These are phyloP conservation scores for Dinochytrium kinnereticum DNA, from an alignment of 371 early-diverging fungal species.

Conservation along the genomic window DNA sequence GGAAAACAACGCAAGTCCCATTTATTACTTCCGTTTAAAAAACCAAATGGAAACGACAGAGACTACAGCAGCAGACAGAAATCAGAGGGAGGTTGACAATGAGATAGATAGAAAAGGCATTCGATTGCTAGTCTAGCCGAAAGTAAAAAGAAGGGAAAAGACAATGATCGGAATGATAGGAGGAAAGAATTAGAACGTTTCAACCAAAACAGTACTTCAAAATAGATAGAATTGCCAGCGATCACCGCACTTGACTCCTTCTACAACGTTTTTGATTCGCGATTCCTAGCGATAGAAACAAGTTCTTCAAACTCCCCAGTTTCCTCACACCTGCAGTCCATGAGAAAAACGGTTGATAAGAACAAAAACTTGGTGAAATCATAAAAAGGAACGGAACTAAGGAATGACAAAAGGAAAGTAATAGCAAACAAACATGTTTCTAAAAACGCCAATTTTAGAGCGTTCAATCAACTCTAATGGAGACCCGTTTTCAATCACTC, in stretches of 20 bases:
- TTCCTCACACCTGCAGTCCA: slow-evolving; percentile 21
- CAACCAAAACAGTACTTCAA: neutral
- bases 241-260: too few relatives aligned
- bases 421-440: slow-evolving; percentile 41
- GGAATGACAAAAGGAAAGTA: neutral
- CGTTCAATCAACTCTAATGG: slow-evolving; percentile 15
- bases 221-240: too few relatives aligned
- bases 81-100: too few relatives aligned
- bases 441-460: slow-evolving; percentile 27
- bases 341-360: too few relatives aligned
- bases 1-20: too few relatives aligned
- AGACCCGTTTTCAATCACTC: slow-evolving; percentile 43
- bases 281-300: neutral
- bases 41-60: neutral
- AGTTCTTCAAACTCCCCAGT: slow-evolving; percentile 19
- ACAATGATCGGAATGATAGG: neutral
- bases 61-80: neutral
- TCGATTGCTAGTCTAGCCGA: neutral
- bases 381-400: neutral
- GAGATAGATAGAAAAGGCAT: neutral
- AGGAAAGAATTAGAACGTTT: neutral
- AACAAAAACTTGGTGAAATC: neutral
- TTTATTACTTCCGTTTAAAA: too few relatives aligned
- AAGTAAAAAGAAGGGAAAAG: neutral
- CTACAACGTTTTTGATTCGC: too few relatives aligned